A percentile compares a stretch with the other conserved stretches of the same genome.
Evolutionary conservation across 2,329 filamentous ascomycete species (phyloP).

Genomic region (Calonectria montana): DNA sequence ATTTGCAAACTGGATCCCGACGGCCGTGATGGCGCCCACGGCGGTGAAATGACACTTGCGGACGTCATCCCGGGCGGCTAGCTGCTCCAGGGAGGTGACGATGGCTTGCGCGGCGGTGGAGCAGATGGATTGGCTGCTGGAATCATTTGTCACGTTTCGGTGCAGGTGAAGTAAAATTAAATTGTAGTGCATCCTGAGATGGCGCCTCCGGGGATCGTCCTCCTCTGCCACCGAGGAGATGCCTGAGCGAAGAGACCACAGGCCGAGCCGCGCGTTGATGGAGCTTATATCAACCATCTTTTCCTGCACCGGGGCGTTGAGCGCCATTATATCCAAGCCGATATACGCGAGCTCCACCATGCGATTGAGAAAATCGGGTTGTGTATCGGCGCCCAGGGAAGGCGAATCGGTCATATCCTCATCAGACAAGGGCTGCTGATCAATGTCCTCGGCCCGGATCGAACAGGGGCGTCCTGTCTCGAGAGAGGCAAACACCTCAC

Average conservation of each 20-base stretch:
- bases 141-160: slow-evolving; percentile 27
- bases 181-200: slow-evolving; percentile 42
- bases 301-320: slow-evolving; percentile 35
- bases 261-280: slow-evolving; percentile 36
- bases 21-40: slow-evolving; percentile 38
- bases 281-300: slow-evolving; percentile 30
- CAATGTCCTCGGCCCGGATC: slow-evolving; percentile 38
- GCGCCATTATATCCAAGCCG: slow-evolving; percentile 34
- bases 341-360: slow-evolving; percentile 40
- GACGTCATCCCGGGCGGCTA: slow-evolving; percentile 31
- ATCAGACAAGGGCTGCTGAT: slow-evolving; percentile 32
- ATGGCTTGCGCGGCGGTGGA: slow-evolving; percentile 40
- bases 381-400: not conserved
- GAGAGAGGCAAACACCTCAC: slow-evolving; percentile 36
- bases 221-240: slow-evolving; percentile 39
- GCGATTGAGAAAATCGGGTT: slow-evolving; percentile 37
- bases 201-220: slow-evolving; percentile 35
- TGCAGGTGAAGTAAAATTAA: slow-evolving; percentile 38
- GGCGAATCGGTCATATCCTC: slow-evolving; percentile 31
- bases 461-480: slow-evolving; percentile 40
- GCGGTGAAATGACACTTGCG: slow-evolving; percentile 41
- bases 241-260: slow-evolving; percentile 39
- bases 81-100: slow-evolving; percentile 35
- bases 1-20: slow-evolving; percentile 36
- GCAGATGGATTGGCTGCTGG: slow-evolving; percentile 38